phyloP scores from a whole-genome alignment of 495 filamentous ascomycete species.

The Eremomyces bilateralis region DNA sequence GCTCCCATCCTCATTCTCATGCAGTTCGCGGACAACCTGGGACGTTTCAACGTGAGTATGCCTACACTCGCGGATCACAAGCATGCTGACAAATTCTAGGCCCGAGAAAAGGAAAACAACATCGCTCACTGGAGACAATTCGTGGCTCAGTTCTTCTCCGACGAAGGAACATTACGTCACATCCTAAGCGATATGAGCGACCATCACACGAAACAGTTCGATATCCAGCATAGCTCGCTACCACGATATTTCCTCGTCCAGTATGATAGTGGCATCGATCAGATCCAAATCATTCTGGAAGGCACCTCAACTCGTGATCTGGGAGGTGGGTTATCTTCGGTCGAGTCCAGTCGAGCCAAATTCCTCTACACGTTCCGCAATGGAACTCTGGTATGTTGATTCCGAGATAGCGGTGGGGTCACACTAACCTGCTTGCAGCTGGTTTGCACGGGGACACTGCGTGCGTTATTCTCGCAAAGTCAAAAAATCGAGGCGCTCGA shows the following conservation, averaged over 20 bases:
- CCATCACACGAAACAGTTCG: conserved; percentile 41
- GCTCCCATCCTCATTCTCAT: conserved; percentile 39
- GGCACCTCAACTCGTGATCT: conserved; percentile 20
- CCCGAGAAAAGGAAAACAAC: conserved; percentile 12
- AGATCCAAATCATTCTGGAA: conserved; percentile 56
- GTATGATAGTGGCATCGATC: conserved; percentile 60
- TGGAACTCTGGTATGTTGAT: conserved; percentile 14
- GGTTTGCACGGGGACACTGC: conserved; percentile 12
- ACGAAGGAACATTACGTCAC: conserved; percentile 43
- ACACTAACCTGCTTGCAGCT: conserved; percentile 7
- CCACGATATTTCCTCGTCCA: conserved; percentile 65
- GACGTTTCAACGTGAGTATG: conserved; percentile 35
- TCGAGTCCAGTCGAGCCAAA: conserved; percentile 12
- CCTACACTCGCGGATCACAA: not conserved
- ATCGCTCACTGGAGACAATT: conserved; percentile 52
- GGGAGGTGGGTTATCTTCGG: conserved; percentile 7
- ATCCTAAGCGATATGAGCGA: conserved; percentile 28
- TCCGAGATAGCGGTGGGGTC: conserved; percentile 2
- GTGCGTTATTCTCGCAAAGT: conserved; percentile 13
- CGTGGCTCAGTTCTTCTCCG: conserved; percentile 55
- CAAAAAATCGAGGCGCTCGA: conserved; percentile 15
- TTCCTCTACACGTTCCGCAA: conserved; percentile 18
- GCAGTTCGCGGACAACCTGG: conserved; percentile 48
- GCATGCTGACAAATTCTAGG: conserved; percentile 5
- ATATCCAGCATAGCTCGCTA: conserved; percentile 51